Conservation (phyloP, 257 asterid genomes). For the Lantana camara region DNA sequence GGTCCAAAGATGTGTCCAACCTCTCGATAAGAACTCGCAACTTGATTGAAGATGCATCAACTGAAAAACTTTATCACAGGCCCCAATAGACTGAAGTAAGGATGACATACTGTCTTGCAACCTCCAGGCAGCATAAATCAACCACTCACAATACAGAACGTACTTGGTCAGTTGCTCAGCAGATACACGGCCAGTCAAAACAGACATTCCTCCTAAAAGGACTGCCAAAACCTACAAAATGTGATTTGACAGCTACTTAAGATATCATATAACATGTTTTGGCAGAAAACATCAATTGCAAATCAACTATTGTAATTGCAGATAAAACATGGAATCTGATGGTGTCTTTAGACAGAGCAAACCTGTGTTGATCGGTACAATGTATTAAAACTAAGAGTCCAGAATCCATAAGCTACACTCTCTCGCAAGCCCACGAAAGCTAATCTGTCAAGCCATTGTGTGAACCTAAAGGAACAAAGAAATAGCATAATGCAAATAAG, state of each 20-base stretch:
- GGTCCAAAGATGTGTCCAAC: conserved; percentile 26
- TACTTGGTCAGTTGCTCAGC: conserved; percentile 62
- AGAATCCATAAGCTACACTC: conserved; percentile 52
- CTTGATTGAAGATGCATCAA: conserved; percentile 50
- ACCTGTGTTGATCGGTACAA: conserved; percentile 57
- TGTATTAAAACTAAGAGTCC: conserved; percentile 51
- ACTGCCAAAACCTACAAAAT: conserved; percentile 47
- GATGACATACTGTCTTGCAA: conserved; percentile 55
- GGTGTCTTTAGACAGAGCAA: conserved; percentile 22
- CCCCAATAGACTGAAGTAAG: conserved; percentile 57
- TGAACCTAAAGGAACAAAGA: conserved; percentile 32
- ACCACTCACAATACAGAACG: conserved; percentile 60
- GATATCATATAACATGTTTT: conserved; percentile 1
- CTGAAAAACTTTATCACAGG: conserved; percentile 54
- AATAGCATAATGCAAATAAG: conserved; percentile 20
- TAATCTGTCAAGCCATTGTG: conserved; percentile 40
- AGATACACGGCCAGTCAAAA: conserved; percentile 40
- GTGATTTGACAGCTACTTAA: conserved; percentile 10
- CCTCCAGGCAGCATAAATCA: conserved; percentile 68
- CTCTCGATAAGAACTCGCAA: conserved; percentile 41
- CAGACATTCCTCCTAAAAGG: conserved; percentile 51
- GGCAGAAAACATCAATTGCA: conserved; percentile 2
- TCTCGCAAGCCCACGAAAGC: conserved; percentile 46
- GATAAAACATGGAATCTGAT: background rate
- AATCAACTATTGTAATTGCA: conserved; percentile 2